Evolutionary conservation across 164 flowering plant genomes (phyloP).

Genomic region (Stephania japonica): DNA sequence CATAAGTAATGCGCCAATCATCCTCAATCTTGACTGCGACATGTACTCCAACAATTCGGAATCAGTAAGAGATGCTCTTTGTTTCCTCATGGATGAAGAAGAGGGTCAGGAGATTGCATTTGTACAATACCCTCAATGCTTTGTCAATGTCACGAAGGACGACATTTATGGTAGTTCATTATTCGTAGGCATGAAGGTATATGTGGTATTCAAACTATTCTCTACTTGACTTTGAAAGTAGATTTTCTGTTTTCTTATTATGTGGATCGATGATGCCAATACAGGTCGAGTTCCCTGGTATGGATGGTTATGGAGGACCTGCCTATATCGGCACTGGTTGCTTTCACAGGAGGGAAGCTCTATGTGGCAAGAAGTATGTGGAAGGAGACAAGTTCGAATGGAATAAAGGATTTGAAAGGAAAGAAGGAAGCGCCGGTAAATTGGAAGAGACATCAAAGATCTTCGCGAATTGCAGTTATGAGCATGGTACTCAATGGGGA

Average conservation of each 20-base stretch:
- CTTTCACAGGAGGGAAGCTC: conserved; percentile 32
- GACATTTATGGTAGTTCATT: conserved; percentile 17
- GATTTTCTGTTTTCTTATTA: not conserved
- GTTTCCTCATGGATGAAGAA: conserved; percentile 37
- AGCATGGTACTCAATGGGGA: conserved; percentile 37
- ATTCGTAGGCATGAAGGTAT: conserved; percentile 10
- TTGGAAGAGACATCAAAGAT: conserved; percentile 25
- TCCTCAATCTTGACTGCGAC: conserved; percentile 39
- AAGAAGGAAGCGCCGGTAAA: conserved; percentile 14
- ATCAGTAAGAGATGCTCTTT: conserved; percentile 30
- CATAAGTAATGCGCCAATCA: conserved; percentile 26
- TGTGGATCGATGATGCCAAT: not conserved
- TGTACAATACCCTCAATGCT: conserved; percentile 32
- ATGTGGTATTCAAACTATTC: too few relatives aligned
- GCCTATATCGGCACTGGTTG: conserved; percentile 35
- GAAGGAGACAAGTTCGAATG: conserved; percentile 14
- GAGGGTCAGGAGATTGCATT: conserved; percentile 29
- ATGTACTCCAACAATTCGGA: conserved; percentile 36
- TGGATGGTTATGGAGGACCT: conserved; percentile 32
- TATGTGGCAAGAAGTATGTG: conserved; percentile 24
- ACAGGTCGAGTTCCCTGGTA: conserved; percentile 23
- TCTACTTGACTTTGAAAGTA: not conserved
- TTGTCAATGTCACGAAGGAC: conserved; percentile 21
- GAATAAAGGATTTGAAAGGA: conserved; percentile 2
- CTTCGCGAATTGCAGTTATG: conserved; percentile 29